Evolutionary conservation across 768 basidiomycete genomes (phyloP).

Genomic region (Crucibulum laeve): DNA sequence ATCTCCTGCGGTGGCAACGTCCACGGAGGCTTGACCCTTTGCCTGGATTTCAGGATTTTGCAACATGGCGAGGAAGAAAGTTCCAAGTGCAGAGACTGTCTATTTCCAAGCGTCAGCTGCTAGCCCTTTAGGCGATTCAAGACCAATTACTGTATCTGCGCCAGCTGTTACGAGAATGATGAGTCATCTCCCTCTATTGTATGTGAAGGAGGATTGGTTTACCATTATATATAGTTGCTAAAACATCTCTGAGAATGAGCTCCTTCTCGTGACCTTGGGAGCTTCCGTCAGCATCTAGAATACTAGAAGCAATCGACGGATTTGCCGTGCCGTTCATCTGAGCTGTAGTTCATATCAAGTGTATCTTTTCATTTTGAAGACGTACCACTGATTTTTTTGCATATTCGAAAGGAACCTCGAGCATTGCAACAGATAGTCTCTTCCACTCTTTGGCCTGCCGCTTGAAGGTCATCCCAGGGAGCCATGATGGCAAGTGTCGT

Average conservation of each 20-base stretch:
- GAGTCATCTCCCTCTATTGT: neutral
- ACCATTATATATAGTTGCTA: neutral
- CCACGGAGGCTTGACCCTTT: slow-evolving; percentile 9
- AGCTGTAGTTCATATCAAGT: no score
- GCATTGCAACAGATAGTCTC: neutral
- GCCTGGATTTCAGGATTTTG: slow-evolving; percentile 8
- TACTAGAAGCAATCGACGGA: no score
- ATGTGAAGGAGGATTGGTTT: neutral
- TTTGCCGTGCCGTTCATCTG: no score
- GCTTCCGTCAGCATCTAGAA: no score
- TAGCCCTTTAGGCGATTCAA: neutral
- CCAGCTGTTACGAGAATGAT: neutral
- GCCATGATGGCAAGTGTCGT: neutral
- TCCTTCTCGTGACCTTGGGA: no score
- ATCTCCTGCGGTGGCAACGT: slow-evolving; percentile 5
- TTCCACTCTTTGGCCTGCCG: neutral
- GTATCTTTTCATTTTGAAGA: neutral
- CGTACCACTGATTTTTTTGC: neutral
- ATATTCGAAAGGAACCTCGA: neutral
- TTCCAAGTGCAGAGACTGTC: slow-evolving; percentile 8
- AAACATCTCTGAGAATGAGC: neutral
- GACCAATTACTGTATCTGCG: neutral
- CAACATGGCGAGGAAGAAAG: slow-evolving; percentile 10
- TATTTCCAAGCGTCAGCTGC: neutral
- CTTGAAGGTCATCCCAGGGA: neutral